Percentiles rank a stretch among this genome's conserved stretches.
These are phyloP conservation scores for Tetradesmus lagerheimii DNA, from an alignment of 139 green algal species.

Conservation along the genomic window DNA sequence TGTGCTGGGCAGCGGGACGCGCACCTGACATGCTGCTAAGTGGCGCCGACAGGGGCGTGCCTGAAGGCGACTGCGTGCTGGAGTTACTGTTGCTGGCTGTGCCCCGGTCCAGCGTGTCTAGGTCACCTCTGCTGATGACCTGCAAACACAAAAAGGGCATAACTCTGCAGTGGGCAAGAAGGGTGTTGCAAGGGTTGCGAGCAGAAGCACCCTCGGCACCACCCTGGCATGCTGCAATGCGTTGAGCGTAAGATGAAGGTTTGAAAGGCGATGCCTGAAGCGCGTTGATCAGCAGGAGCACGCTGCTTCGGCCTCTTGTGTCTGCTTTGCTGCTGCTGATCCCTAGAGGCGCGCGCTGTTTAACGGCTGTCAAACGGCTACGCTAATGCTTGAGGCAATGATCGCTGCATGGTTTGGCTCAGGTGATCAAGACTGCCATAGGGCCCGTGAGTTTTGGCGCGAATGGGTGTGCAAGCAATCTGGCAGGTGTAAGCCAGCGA, in stretches of 20 bases:
- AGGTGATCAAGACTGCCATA: background rate
- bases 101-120: background rate
- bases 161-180: background rate
- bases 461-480: background rate
- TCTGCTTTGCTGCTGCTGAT: background rate
- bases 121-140: background rate
- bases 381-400: background rate
- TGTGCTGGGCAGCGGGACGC: background rate
- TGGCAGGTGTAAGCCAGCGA: background rate
- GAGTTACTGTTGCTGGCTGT: conserved; percentile 26
- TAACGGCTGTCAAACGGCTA: background rate
- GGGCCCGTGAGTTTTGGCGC: background rate
- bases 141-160: background rate
- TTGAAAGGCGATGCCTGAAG: background rate
- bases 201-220: background rate
- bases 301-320: background rate
- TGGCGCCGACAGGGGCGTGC: background rate
- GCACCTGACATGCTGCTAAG: conserved; percentile 24
- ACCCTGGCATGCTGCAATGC: background rate
- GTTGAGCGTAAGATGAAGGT: background rate
- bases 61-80: background rate
- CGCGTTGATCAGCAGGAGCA: background rate
- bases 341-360: background rate
- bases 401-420: background rate
- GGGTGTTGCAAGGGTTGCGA: background rate